Evolutionary conservation across 1,139 yeast species (phyloP).

Genomic region (Zygoascus hellenicus): DNA sequence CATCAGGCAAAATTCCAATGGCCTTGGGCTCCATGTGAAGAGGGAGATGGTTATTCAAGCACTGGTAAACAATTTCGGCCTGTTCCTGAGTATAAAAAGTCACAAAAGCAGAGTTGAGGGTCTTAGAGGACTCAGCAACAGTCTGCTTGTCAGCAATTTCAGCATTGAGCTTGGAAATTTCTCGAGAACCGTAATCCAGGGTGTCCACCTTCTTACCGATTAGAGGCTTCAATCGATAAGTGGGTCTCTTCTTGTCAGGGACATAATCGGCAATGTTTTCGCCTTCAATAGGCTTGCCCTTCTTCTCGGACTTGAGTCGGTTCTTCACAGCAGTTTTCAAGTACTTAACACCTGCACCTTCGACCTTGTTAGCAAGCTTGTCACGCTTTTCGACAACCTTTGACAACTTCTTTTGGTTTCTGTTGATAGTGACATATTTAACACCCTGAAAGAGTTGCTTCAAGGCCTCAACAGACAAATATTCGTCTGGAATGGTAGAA

Average conservation of each 20-base stretch:
- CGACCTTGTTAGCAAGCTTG: conserved; percentile 56
- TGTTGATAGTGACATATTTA: conserved; percentile 66
- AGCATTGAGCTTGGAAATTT: conserved; percentile 59
- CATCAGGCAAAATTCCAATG: conserved; percentile 71
- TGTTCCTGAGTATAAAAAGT: conserved; percentile 84
- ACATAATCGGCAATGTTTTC: conserved; percentile 59
- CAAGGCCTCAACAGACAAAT: conserved; percentile 54
- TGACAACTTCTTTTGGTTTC: conserved; percentile 57
- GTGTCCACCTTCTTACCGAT: conserved; percentile 85
- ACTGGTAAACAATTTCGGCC: conserved; percentile 85
- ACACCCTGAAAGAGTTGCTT: conserved; percentile 63
- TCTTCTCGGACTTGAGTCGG: conserved; percentile 59
- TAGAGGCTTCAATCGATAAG: conserved; percentile 54
- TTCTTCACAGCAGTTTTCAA: conserved; percentile 56
- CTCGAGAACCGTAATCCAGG: conserved; percentile 61
- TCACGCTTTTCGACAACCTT: conserved; percentile 57
- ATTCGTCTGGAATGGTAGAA: conserved; percentile 70
- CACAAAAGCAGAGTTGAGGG: conserved; percentile 63
- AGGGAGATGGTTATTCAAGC: conserved; percentile 59
- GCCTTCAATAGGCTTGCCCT: conserved; percentile 41
- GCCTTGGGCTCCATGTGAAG: conserved; percentile 56
- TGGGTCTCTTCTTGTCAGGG: conserved; percentile 72
- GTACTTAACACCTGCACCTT: conserved; percentile 59
- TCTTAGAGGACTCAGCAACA: conserved; percentile 39
- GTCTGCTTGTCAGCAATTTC: conserved; percentile 59